Base-by-base conservation (phyloP, 176 grass and related monocot genomes). In the Cenchrus americanus region DNA sequence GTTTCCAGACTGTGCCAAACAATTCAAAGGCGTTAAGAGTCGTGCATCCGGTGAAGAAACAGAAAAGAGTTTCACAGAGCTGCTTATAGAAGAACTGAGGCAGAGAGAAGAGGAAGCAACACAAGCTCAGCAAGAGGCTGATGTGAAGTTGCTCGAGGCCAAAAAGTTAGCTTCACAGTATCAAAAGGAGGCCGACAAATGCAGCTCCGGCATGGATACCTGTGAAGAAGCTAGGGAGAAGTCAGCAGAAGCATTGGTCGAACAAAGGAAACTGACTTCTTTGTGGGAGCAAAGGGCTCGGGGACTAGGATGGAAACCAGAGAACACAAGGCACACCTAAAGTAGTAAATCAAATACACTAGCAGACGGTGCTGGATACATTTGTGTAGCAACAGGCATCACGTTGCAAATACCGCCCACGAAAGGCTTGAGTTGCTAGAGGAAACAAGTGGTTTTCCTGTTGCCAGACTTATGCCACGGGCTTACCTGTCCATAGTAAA, bases 161-260 rank as follows among this genome's bases (percentile, higher is more conserved):
- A 99, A 99, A 82, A 99, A 99, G 54, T 82, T 96, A 34, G 90
- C 91, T 47, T 99, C 96, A 11, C 93, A 96, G 67, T 99, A 96
- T 85, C 96, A 99, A 87, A 96, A 99, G 69, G 96, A 96, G 69
- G 96, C 93, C 78, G 93, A 96, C 88, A 99, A 99, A 69, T 99
- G 96, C 86, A 99, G 80, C 67, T 99, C 93, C 18, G 96, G 96
- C 48, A 99, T 99, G 93, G 88, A 99, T 80, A 99, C 96, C 55
- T 99, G 96, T 71, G 96, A 99, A 78, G 91, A 99, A 88, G 84
- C 96, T 71, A 81, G 96, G 71, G 93, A 99, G 72, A 99, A 86
- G 30, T 92, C 96, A 21, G 89, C 87, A 48, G 34, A 68, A n/a
- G 71, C 91, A 60, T 59, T 99, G 60, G 26, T 82, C 4, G 8